These are phyloP conservation scores for Schizopora paradoxa DNA, from an alignment of 1,284 basidiomycete genomes.

Conservation along the genomic window DNA sequence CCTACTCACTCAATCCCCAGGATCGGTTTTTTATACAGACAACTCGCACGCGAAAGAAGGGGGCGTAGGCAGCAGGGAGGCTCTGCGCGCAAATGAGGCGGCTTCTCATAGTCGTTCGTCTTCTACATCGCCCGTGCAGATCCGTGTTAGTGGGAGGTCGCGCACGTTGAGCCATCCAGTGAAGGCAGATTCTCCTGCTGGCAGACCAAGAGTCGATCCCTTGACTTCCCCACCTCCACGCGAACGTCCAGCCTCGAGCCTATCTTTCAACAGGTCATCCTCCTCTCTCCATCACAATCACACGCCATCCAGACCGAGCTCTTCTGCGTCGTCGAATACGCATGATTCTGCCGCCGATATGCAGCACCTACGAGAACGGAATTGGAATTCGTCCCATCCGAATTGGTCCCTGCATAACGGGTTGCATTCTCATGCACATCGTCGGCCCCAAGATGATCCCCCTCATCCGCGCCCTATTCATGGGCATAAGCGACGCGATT, in stretches of 20 bases:
- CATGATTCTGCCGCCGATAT: slow-evolving; percentile 34
- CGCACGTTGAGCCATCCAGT: slow-evolving; percentile 23
- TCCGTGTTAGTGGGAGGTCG: slow-evolving; percentile 22
- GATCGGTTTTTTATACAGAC: slow-evolving; percentile 10
- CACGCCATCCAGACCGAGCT: slow-evolving; percentile 33
- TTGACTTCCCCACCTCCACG: too few species aligned
- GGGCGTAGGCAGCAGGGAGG: slow-evolving; percentile 1
- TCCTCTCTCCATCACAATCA: background rate
- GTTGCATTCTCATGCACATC: slow-evolving; percentile 18
- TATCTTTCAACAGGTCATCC: slow-evolving; percentile 2
- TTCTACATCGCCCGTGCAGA: slow-evolving; percentile 23
- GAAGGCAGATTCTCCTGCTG: background rate
- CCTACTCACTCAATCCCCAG: too few species aligned
- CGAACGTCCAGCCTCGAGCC: too few species aligned
- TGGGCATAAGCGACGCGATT: background rate
- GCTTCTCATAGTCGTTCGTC: slow-evolving; percentile 5
- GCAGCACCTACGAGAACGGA: slow-evolving; percentile 41
- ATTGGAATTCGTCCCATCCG: slow-evolving; percentile 56
- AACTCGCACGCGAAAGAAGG: slow-evolving; percentile 2
- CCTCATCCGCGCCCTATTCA: background rate
- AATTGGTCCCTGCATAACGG: slow-evolving; percentile 34
- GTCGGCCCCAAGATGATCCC: slow-evolving; percentile 14
- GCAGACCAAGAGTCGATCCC: background rate
- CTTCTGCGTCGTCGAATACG: slow-evolving; percentile 36
- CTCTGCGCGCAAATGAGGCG: too few species aligned